Base-by-base conservation (phyloP, 805 yeast genomes). In the Starmerella bombicola region DNA sequence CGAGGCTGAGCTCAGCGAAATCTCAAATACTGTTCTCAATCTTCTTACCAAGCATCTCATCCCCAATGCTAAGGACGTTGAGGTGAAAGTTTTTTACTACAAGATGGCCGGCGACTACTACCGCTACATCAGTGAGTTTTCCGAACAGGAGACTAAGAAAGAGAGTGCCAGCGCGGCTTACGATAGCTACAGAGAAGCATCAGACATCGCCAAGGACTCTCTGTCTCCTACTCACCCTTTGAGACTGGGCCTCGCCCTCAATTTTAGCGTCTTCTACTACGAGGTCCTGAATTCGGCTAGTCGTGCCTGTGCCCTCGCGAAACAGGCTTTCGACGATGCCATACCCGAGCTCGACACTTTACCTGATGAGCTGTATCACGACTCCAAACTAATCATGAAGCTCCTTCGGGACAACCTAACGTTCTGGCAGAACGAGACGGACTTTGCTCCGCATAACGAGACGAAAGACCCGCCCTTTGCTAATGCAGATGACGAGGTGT, bases 31-130 rank as follows among this genome's bases (percentile, higher is more conserved):
- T 64, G 86, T 91, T 58, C 70, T 91, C 59, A 69, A 78, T 31
- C 95, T 88, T 48, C 74, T 91, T 62, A 78, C 84, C 52, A 73
- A 81, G 57, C 93, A 85, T 65, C 78, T 88, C 65, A 84, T 88
- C 58, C 86, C 95, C 54, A 72, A 88, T 49, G 96, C 97, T 49
- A 83, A 80, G 62, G 76, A 94, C 52, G 96, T 96, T 59, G 98
- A 91, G 69, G 85, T 95, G 38, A 85, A 88, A 73, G 97, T 88
- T 42, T 88, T 88, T 68, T 88, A 88, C 74, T 85, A 83, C 71
- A 88, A 88, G 76, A 88, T 88, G 97, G 88, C 88, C 72, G 98
- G 97, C 73, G 98, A 88, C 67, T 88, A 88, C 73, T 94, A 86
- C 73, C 94, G 98, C 73, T 88, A 88, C 68, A 74, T 88, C 68